Conservation (phyloP, 2,329 filamentous ascomycete genomes). For the Epichloe gansuensis region DNA sequence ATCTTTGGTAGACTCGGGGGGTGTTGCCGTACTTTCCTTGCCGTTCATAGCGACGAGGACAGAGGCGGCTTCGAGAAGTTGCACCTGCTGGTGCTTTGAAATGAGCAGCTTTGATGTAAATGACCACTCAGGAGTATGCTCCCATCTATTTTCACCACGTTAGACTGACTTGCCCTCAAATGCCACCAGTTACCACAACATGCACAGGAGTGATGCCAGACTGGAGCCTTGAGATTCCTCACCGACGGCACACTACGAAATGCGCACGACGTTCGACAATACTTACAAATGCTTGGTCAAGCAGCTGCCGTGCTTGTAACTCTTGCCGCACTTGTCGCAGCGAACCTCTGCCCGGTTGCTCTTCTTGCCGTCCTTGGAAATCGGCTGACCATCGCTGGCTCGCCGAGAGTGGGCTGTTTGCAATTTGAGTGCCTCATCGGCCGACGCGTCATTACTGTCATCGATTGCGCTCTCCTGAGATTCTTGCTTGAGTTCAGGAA, state of each 20-base stretch:
- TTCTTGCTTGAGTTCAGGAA: constrained; percentile 35
- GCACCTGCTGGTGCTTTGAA: constrained; percentile 98
- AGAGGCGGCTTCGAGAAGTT: constrained; percentile 92
- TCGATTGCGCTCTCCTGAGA: constrained; percentile 52
- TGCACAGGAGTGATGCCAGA: neutral
- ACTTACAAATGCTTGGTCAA: constrained; percentile 99
- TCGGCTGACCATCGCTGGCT: constrained; percentile 77
- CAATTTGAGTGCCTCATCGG: constrained; percentile 37
- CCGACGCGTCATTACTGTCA: constrained; percentile 48
- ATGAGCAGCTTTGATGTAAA: constrained; percentile 95
- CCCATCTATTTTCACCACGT: constrained; percentile 57
- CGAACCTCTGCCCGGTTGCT: constrained; percentile 73
- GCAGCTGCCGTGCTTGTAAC: constrained; percentile 99
- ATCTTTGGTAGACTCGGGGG: constrained; percentile 54
- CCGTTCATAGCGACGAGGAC: constrained; percentile 84
- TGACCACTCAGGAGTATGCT: constrained; percentile 97
- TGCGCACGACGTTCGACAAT: constrained; percentile 30
- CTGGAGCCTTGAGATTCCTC: neutral
- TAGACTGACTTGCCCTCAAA: constrained; percentile 1
- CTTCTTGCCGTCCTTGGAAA: constrained; percentile 75
- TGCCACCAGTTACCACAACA: neutral
- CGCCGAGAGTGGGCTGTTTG: constrained; percentile 40
- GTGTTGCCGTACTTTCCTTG: constrained; percentile 40
- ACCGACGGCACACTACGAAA: neutral
- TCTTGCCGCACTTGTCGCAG: constrained; percentile 97